These are phyloP conservation scores for Spergularia azorica DNA, from an alignment of 179 eudicot species.

Conservation along the genomic window DNA sequence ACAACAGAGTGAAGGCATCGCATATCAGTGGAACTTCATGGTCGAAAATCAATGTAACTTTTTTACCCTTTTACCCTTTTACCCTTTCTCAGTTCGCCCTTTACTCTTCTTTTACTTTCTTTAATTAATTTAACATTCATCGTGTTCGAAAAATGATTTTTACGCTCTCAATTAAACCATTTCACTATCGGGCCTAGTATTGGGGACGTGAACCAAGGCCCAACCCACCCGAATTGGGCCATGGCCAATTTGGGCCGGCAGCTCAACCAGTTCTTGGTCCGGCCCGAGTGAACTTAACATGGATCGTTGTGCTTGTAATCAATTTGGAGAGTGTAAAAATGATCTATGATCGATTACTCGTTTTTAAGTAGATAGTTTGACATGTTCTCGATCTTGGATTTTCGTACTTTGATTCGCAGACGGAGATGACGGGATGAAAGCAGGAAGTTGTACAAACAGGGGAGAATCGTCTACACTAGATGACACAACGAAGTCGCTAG, in stretches of 20 bases:
- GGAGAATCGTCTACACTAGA: constrained; percentile 57
- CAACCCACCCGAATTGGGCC: too few relatives aligned
- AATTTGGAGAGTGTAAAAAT: too few relatives aligned
- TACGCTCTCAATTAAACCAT: too few relatives aligned
- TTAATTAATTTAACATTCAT: too few relatives aligned
- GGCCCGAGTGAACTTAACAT: too few relatives aligned
- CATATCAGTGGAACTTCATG: constrained; percentile 85
- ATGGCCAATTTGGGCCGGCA: too few relatives aligned
- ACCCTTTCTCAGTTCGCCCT: background rate
- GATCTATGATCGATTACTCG: too few relatives aligned
- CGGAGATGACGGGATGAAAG: constrained; percentile 70
- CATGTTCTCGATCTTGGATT: background rate
- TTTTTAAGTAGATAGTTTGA: background rate
- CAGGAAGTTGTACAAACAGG: constrained; percentile 57
- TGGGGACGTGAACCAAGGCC: too few relatives aligned
- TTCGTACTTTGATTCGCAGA: constrained; percentile 34
- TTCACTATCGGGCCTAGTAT: too few relatives aligned
- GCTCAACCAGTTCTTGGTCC: too few relatives aligned
- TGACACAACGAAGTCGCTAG: constrained; percentile 61
- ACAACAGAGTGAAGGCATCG: constrained; percentile 70
- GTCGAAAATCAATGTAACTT: constrained; percentile 74
- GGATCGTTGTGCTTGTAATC: too few relatives aligned
- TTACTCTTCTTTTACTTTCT: background rate
- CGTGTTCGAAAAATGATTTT: too few relatives aligned
- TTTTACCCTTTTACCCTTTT: background rate